These are phyloP conservation scores for Emergomyces orientalis DNA, from an alignment of 2,329 filamentous ascomycete genomes.

Conservation along the genomic window DNA sequence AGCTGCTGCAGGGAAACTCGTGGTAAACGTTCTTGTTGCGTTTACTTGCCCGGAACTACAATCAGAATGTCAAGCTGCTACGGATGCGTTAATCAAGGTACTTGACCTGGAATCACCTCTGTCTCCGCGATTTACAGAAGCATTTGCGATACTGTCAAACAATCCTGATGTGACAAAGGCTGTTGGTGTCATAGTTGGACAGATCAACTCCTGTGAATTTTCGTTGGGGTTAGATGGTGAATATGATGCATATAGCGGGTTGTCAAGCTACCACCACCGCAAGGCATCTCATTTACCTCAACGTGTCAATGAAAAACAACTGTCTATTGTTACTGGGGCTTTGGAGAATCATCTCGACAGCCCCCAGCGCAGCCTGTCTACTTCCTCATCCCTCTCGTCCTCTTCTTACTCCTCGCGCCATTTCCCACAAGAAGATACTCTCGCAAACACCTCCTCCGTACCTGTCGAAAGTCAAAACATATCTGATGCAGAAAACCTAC, in stretches of 20 bases:
- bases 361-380: background rate
- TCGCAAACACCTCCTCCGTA: background rate
- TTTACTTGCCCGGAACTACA: background rate
- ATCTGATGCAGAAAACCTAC: background rate
- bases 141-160: slow-evolving; percentile 9
- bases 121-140: slow-evolving; percentile 8
- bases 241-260: background rate
- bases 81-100: slow-evolving; percentile 5
- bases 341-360: background rate
- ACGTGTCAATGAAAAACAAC: slow-evolving; percentile 1
- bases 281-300: background rate
- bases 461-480: background rate
- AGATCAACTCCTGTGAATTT: slow-evolving; percentile 6
- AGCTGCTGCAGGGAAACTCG: slow-evolving; percentile 8
- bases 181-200: slow-evolving; percentile 4
- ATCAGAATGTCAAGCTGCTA: slow-evolving; percentile 1
- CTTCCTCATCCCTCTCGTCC: slow-evolving; percentile 1
- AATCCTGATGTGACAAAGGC: slow-evolving; percentile 6
- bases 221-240: slow-evolving; percentile 2
- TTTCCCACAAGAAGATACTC: background rate
- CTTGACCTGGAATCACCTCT: slow-evolving; percentile 7
- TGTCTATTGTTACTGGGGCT: background rate
- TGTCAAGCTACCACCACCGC: slow-evolving; percentile 2
- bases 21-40: slow-evolving; percentile 5
- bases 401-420: background rate